Percentiles rank a stretch among this genome's conserved stretches.
Conservation (phyloP, 2,329 filamentous ascomycete genomes). For the Fusarium sp. region DNA sequence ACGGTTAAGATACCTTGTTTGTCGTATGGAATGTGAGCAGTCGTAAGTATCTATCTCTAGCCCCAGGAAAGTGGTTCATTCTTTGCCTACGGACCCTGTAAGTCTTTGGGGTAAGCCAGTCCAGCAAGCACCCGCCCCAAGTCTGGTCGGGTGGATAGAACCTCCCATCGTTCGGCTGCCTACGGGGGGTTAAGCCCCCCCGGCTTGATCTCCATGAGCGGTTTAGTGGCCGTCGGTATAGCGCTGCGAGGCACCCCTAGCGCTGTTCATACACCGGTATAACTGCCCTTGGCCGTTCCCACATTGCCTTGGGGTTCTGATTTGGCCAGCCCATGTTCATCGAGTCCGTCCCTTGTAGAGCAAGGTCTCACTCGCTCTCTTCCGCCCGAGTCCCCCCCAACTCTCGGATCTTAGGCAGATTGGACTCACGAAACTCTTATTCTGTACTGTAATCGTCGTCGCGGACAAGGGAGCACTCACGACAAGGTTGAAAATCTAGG, state of each 20-base stretch:
- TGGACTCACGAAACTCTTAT: conserved; percentile 4
- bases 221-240: conserved; percentile 37
- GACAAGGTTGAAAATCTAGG: conserved; percentile 34
- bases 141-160: conserved; percentile 10
- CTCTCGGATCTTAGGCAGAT: conserved; percentile 20
- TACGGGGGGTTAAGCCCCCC: conserved; percentile 19
- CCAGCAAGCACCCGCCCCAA: conserved; percentile 7
- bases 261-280: conserved; percentile 26
- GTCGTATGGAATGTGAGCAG: not conserved
- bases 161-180: conserved; percentile 21
- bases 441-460: conserved; percentile 10
- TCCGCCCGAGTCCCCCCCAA: conserved; percentile 12
- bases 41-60: conserved; percentile 20
- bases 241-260: conserved; percentile 29
- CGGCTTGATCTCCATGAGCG: conserved; percentile 27
- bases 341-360: conserved; percentile 1
- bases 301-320: conserved; percentile 26
- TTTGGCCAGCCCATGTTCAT: conserved; percentile 25
- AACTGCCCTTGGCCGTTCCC: conserved; percentile 33
- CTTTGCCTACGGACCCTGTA: not conserved
- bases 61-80: conserved; percentile 26
- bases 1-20: conserved; percentile 12
- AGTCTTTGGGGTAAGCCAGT: conserved; percentile 33
- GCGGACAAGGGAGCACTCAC: conserved; percentile 7
- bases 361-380: conserved; percentile 25